Evolutionary conservation across 2,329 filamentous ascomycete species (phyloP).

Genomic region (Sporothrix pallida): DNA sequence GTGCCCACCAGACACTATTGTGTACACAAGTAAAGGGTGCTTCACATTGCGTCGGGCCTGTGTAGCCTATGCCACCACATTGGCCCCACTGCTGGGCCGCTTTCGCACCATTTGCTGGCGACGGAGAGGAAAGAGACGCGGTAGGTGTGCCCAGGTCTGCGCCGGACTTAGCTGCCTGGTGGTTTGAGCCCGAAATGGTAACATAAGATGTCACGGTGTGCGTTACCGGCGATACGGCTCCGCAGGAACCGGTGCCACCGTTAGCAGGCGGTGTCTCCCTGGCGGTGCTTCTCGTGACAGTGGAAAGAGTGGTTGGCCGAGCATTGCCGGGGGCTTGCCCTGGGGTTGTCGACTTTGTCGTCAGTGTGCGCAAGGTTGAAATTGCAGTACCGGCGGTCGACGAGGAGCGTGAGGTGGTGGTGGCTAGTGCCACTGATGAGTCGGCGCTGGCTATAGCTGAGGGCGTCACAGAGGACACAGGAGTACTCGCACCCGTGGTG

Average conservation of each 20-base stretch:
- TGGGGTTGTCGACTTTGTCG: neutral
- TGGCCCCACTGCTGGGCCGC: slow-evolving; percentile 47
- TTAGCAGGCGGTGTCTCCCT: neutral
- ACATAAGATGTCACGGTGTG: slow-evolving; percentile 5
- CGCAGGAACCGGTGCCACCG: neutral
- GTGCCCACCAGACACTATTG: slow-evolving; percentile 44
- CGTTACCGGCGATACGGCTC: neutral
- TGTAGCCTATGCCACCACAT: slow-evolving; percentile 47
- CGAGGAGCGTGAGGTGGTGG: slow-evolving; percentile 36
- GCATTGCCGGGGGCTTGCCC: neutral
- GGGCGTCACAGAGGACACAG: slow-evolving; percentile 9
- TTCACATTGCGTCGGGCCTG: slow-evolving; percentile 45
- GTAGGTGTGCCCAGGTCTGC: slow-evolving; percentile 13
- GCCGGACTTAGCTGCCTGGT: neutral
- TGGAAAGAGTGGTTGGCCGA: slow-evolving; percentile 1
- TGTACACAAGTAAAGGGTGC: slow-evolving; percentile 44
- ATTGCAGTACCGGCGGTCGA: slow-evolving; percentile 37
- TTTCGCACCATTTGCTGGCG: slow-evolving; percentile 21
- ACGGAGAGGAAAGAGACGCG: slow-evolving; percentile 3
- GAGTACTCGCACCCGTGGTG: slow-evolving; percentile 30
- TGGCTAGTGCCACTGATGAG: slow-evolving; percentile 34
- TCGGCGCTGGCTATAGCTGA: neutral
- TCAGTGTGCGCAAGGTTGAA: slow-evolving; percentile 38
- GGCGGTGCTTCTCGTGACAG: slow-evolving; percentile 1
- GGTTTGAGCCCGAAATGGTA: neutral